Evolutionary conservation across 371 early-diverging fungal species (phyloP).

Genomic region (Mortierella sp.): DNA sequence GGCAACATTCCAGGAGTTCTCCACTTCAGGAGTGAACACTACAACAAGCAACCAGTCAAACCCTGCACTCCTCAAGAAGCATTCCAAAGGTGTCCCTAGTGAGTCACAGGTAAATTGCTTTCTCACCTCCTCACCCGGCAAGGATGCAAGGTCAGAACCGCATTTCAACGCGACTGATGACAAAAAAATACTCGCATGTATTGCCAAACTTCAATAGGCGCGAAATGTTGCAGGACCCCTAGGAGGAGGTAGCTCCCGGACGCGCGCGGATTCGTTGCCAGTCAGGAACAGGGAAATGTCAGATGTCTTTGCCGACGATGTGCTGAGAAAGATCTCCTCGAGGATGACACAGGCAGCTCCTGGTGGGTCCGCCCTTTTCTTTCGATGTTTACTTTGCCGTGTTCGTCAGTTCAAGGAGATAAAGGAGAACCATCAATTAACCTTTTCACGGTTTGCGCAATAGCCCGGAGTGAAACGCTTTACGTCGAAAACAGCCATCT

Average conservation of each 20-base stretch:
- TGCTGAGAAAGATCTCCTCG: slow-evolving; percentile 38
- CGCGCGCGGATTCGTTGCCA: slow-evolving; percentile 49
- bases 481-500: slow-evolving; percentile 38
- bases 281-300: slow-evolving; percentile 31
- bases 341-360: slow-evolving; percentile 26
- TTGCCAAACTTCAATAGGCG: not conserved
- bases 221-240: not conserved
- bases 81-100: slow-evolving; percentile 32
- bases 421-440: not conserved
- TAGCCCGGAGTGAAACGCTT: slow-evolving; percentile 18
- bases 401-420: not conserved
- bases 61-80: slow-evolving; percentile 13
- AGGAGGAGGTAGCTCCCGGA: slow-evolving; percentile 9
- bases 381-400: not conserved
- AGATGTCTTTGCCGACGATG: slow-evolving; percentile 32
- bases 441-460: not conserved
- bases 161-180: not conserved
- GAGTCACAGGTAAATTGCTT: slow-evolving; percentile 27
- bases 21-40: slow-evolving; percentile 8
- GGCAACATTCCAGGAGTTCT: slow-evolving; percentile 21
- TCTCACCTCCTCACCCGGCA: not conserved
- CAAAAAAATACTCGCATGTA: not conserved
- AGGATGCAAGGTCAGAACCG: not conserved
- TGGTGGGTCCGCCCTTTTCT: not conserved
- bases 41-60: not conserved